A percentile compares a stretch with the other conserved stretches of the same genome.
These are phyloP conservation scores for Claviceps paspali DNA, from an alignment of 2,329 filamentous ascomycete species.

Conservation along the genomic window DNA sequence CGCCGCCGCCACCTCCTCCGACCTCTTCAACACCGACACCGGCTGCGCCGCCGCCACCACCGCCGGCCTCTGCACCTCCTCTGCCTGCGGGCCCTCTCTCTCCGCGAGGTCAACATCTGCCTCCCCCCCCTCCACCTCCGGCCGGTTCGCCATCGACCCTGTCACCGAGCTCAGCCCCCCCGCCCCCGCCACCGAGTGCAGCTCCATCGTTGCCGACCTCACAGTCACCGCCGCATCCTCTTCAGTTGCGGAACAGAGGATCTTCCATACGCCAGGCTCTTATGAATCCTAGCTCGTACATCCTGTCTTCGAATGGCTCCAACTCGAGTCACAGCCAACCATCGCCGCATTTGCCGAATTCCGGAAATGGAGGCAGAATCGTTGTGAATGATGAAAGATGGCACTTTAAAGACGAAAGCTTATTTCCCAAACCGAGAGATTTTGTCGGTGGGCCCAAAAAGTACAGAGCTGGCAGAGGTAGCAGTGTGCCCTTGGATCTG, in stretches of 20 bases:
- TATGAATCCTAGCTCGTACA: constrained; percentile 65
- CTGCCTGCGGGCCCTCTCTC: constrained; percentile 17
- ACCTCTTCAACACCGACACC: constrained; percentile 23
- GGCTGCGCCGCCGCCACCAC: constrained; percentile 28
- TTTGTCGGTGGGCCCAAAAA: constrained; percentile 60
- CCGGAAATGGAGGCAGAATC: constrained; percentile 22
- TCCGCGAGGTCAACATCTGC: constrained; percentile 19
- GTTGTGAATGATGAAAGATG: constrained; percentile 66
- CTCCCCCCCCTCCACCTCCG: constrained; percentile 19
- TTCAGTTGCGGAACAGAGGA: constrained; percentile 23
- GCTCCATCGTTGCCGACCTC: constrained; percentile 17
- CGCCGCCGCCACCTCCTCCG: constrained; percentile 27
- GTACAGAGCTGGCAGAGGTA: constrained; percentile 83
- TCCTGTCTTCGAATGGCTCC: constrained; percentile 48
- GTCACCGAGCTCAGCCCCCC: constrained; percentile 18
- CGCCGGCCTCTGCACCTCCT: constrained; percentile 6
- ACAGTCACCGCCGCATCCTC: constrained; percentile 25
- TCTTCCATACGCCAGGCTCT: constrained; percentile 42
- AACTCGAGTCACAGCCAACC: constrained; percentile 30
- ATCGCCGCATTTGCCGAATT: constrained; percentile 15
- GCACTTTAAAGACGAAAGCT: constrained; percentile 70
- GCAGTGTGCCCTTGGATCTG: constrained; percentile 84
- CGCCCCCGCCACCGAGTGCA: constrained; percentile 12
- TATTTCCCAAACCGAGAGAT: constrained; percentile 71
- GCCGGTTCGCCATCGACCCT: constrained; percentile 17